Evolutionary conservation across 2,329 filamentous ascomycete species (phyloP), one percentile per base, ranked within the genome.

Genomic region (Apiospora pterosperma): DNA sequence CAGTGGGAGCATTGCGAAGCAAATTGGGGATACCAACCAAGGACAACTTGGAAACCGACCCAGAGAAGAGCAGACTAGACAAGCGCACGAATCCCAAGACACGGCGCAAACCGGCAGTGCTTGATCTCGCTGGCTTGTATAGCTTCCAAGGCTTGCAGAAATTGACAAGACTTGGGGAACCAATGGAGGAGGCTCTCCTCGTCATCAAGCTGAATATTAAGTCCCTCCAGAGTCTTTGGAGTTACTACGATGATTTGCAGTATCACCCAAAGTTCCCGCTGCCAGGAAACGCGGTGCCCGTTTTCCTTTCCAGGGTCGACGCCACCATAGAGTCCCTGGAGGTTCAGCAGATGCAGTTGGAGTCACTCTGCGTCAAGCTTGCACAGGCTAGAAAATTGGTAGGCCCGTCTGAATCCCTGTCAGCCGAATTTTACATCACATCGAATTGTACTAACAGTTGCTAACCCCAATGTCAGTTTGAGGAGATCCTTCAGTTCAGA

Each of bases 401-500:
- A 41, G 38, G 38, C 12, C 38, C 11, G 14, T 6, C 14, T 38
- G 3, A 6, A 12, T 14, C 38, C 2, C 16, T n/a, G 14, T 19
- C 38, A 41, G 2, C 38, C 38, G 14, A 41, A 16, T 1, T 2
- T 4, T n/a, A 41, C n/a, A n/a, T n/a, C n/a, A n/a, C n/a, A n/a
- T n/a, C n/a, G n/a, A n/a, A n/a, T n/a, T 41, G 38, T 2, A 41
- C 38, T 41, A 14, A 41, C 11, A 41, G 2, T 5, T n/a, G 38
- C 8, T 19, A 19, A 3, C 7, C 12, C 10, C 4, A 16, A n/a
- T 41, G 4, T 19, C 38, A 41, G 38, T 41, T 41, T n/a, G 38
- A 41, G 4, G 38, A 41, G 4, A 41, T n/a, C 4, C 64, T 79
- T 0, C 70, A 81, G 25, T 75, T 76, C 48, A 69, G 67, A 34